Evolutionary conservation across 768 basidiomycete genomes (phyloP).

Genomic region (Rhizopogon salebrosus): DNA sequence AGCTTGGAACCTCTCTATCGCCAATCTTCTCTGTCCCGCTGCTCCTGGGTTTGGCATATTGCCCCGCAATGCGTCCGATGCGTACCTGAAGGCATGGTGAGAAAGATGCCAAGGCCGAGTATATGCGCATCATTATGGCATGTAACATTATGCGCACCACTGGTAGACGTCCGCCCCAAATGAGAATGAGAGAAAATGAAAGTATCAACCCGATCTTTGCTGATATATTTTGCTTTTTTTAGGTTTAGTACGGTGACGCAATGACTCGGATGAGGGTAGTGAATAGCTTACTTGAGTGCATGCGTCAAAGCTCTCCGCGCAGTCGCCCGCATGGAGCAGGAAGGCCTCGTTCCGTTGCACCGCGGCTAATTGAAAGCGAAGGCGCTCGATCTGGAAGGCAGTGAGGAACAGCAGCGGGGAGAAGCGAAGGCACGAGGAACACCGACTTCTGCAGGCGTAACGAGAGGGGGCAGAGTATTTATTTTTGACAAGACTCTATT

Average conservation of each 20-base stretch:
- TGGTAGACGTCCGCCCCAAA: slow-evolving; percentile 92
- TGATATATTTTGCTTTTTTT: slow-evolving; percentile 72
- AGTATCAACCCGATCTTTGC: slow-evolving; percentile 88
- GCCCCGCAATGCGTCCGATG: slow-evolving; percentile 90
- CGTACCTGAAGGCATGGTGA: slow-evolving; percentile 45
- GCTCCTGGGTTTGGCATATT: slow-evolving; percentile 93
- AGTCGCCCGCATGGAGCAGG: slow-evolving; percentile 95
- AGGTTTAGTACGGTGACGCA: slow-evolving; percentile 12
- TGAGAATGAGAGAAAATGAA: slow-evolving; percentile 90
- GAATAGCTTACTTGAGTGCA: slow-evolving; percentile 67
- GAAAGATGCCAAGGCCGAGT: slow-evolving; percentile 1
- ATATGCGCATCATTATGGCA: background rate
- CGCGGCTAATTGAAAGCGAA: slow-evolving; percentile 71
- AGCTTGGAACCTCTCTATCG: slow-evolving; percentile 75
- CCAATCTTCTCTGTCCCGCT: slow-evolving; percentile 76
- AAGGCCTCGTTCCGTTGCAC: slow-evolving; percentile 89
- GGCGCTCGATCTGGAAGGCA: slow-evolving; percentile 62
- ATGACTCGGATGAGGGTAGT: no score
- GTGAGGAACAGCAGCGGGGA: slow-evolving; percentile 22
- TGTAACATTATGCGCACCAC: slow-evolving; percentile 50
- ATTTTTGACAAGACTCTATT: slow-evolving; percentile 77
- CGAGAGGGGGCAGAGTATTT: slow-evolving; percentile 76
- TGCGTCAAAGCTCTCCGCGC: slow-evolving; percentile 92
- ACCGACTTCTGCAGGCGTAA: slow-evolving; percentile 86
- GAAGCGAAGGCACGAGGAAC: background rate